A percentile compares a stretch with the other conserved stretches of the same genome.
These are phyloP conservation scores for Globisporangium cylindrosporum DNA, from an alignment of 352 stramenopile species.

Conservation along the genomic window DNA sequence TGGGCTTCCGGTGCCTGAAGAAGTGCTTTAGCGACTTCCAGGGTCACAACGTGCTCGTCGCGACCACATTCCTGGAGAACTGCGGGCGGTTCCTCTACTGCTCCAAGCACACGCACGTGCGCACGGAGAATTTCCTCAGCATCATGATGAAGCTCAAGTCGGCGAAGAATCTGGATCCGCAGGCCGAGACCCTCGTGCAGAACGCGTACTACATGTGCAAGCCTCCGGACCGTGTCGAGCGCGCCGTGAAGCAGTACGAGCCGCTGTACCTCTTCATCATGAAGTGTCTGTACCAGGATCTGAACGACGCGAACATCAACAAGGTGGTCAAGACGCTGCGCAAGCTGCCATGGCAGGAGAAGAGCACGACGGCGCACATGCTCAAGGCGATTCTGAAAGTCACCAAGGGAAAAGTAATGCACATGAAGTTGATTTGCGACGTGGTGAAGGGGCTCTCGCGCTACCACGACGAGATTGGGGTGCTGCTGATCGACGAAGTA, in stretches of 20 bases:
- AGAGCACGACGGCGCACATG: conserved; percentile 59
- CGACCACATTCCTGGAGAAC: conserved; percentile 95
- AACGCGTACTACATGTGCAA: conserved; percentile 94
- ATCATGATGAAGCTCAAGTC: conserved; percentile 96
- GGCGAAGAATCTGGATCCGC: conserved; percentile 88
- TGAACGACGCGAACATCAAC: conserved; percentile 80
- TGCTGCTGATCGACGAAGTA: conserved; percentile 92
- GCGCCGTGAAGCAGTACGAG: conserved; percentile 81
- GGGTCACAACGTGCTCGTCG: conserved; percentile 94
- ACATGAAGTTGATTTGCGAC: conserved; percentile 86
- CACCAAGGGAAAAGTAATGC: conserved; percentile 86
- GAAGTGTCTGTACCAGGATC: conserved; percentile 85
- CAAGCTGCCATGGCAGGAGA: conserved; percentile 89
- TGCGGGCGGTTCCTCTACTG: conserved; percentile 96
- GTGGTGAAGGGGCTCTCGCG: conserved; percentile 81
- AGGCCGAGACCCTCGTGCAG: conserved; percentile 87
- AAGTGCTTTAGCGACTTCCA: conserved; percentile 95
- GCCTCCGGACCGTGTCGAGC: conserved; percentile 80
- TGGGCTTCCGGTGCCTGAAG: conserved; percentile 92
- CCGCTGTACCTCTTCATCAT: conserved; percentile 91
- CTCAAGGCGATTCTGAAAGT: conserved; percentile 93
- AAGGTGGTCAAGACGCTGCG: conserved; percentile 94
- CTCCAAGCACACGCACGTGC: conserved; percentile 91
- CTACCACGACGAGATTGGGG: conserved; percentile 89
- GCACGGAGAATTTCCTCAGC: conserved; percentile 89